Percentiles rank a stretch among this genome's conserved stretches.
Evolutionary conservation across 2,329 filamentous ascomycete species (phyloP).

Genomic region (Aspergillus proliferans): DNA sequence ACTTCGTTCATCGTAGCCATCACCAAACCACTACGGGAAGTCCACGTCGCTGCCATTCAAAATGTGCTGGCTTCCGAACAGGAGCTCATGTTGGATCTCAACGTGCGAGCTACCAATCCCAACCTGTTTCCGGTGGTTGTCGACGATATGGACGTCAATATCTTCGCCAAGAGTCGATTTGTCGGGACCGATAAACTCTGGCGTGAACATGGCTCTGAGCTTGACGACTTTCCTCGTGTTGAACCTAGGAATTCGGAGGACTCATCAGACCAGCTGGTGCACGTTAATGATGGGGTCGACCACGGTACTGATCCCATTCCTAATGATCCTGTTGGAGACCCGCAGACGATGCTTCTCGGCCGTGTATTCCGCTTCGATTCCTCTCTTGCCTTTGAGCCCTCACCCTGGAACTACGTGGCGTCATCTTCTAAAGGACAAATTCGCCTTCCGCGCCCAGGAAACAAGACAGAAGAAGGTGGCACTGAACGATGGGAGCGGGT

Average conservation of each 20-base stretch:
- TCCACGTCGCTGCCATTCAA: slow-evolving; percentile 71
- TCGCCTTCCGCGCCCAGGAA: slow-evolving; percentile 74
- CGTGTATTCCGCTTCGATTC: slow-evolving; percentile 83
- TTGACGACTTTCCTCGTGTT: slow-evolving; percentile 24
- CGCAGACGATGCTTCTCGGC: slow-evolving; percentile 86
- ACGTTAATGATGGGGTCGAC: slow-evolving; percentile 38
- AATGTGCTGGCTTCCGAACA: slow-evolving; percentile 92
- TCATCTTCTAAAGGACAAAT: slow-evolving; percentile 76
- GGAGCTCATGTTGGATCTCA: slow-evolving; percentile 88
- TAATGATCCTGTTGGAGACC: slow-evolving; percentile 48
- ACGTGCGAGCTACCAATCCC: slow-evolving; percentile 82
- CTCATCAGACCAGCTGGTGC: slow-evolving; percentile 8
- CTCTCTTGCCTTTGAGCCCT: slow-evolving; percentile 80
- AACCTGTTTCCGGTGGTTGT: slow-evolving; percentile 87
- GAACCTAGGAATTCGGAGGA: slow-evolving; percentile 22
- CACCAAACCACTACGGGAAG: slow-evolving; percentile 75
- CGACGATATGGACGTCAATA: slow-evolving; percentile 77
- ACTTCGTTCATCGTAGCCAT: slow-evolving; percentile 87
- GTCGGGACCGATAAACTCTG: slow-evolving; percentile 56
- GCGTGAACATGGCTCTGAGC: slow-evolving; percentile 27
- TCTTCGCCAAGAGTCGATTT: slow-evolving; percentile 91
- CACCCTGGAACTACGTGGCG: slow-evolving; percentile 68
- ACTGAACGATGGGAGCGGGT: slow-evolving; percentile 85
- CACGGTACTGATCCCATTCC: slow-evolving; percentile 58
- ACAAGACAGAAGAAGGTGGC: slow-evolving; percentile 75